A percentile compares a stretch with the other conserved stretches of the same genome.
phyloP scores from a whole-genome alignment of 495 filamentous ascomycete genomes.

The Podospora pseudopauciseta region DNA sequence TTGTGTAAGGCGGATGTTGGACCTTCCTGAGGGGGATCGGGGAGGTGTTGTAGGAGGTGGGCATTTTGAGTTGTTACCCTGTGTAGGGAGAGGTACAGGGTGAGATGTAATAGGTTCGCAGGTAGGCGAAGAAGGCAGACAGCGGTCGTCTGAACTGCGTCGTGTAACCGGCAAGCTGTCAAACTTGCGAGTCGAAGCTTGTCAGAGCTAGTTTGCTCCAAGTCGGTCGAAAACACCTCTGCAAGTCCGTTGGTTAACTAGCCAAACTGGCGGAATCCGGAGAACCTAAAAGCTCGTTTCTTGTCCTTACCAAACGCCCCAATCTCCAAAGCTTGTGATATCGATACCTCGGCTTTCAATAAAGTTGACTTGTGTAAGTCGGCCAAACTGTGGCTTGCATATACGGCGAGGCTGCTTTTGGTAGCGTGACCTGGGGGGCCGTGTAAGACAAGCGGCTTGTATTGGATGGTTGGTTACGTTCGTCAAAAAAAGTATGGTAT shows the following conservation, averaged over 20 bases:
- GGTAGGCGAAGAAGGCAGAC: neutral
- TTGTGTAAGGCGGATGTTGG: constrained; percentile 51
- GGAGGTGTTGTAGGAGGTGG: constrained; percentile 26
- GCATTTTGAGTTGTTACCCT: constrained; percentile 36
- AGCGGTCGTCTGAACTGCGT: neutral
- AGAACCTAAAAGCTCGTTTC: neutral
- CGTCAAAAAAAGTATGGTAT: neutral
- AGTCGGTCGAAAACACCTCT: neutral
- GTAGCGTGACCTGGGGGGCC: neutral
- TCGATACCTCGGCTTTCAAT: neutral
- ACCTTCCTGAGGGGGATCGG: constrained; percentile 41
- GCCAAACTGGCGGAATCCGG: neutral
- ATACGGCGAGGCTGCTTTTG: neutral
- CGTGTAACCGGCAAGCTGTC: neutral
- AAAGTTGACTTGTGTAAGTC: neutral
- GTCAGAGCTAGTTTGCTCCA: neutral
- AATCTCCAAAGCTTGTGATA: neutral
- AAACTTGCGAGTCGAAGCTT: neutral
- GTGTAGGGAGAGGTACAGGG: neutral
- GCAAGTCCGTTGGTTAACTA: neutral
- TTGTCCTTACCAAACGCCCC: neutral
- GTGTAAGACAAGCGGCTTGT: neutral
- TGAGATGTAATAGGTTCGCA: neutral
- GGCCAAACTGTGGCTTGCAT: neutral
- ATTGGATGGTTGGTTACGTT: neutral